phyloP scores from a whole-genome alignment of 257 asterid genomes.

The Solanum neorickii region DNA sequence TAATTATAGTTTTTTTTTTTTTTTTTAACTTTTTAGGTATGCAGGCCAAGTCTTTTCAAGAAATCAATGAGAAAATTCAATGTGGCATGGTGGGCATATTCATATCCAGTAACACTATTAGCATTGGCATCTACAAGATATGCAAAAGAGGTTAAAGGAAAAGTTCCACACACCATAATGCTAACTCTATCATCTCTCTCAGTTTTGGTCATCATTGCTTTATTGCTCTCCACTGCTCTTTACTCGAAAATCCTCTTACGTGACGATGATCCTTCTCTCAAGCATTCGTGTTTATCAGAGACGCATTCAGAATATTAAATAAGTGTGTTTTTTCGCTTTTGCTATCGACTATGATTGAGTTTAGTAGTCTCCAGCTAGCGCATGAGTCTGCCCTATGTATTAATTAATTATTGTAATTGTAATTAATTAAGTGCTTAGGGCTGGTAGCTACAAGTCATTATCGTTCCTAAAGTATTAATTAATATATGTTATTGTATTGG shows the following conservation, averaged over 20 bases:
- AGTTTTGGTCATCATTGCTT: constrained; percentile 18
- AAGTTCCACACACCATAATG: constrained; percentile 22
- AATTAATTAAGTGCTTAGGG: neutral
- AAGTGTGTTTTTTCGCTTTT: neutral
- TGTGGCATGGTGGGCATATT: constrained; percentile 69
- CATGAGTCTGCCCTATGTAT: neutral
- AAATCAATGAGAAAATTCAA: constrained; percentile 51
- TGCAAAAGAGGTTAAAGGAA: constrained; percentile 37
- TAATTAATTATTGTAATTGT: neutral
- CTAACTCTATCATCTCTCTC: constrained; percentile 29
- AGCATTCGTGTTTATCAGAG: neutral
- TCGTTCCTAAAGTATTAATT: neutral
- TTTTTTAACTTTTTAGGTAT: constrained; percentile 14
- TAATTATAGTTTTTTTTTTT: neutral
- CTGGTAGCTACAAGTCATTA: neutral
- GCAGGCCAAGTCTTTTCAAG: constrained; percentile 55
- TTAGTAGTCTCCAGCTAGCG: neutral
- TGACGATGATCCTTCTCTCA: constrained; percentile 22
- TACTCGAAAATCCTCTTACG: constrained; percentile 26
- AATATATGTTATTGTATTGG: neutral
- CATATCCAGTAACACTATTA: constrained; percentile 42
- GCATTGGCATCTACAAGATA: constrained; percentile 44
- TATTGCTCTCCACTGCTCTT: constrained; percentile 25
- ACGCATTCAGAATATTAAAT: neutral
- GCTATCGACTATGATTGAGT: neutral